Percentiles rank a stretch among this genome's conserved stretches.
phyloP scores from a whole-genome alignment of 768 basidiomycete species.

The Austroboletus eburneus region DNA sequence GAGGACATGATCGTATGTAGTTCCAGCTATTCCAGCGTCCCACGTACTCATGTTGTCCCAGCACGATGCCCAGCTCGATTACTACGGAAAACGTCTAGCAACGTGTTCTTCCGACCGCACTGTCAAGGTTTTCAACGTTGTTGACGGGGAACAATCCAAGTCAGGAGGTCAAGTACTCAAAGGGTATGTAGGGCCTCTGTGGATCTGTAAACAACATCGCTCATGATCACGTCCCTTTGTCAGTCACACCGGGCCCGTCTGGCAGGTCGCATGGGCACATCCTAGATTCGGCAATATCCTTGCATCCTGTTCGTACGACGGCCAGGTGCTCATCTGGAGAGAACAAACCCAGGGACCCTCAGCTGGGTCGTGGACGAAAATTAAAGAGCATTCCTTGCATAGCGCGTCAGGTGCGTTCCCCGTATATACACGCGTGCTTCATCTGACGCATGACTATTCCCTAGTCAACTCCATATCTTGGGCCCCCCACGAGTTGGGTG shows the following conservation, averaged over 20 bases:
- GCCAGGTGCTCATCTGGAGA: constrained; percentile 98
- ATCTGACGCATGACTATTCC: too few relatives aligned
- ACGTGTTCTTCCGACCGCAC: constrained; percentile 96
- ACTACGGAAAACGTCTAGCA: constrained; percentile 94
- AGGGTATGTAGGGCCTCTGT: too few relatives aligned
- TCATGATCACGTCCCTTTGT: too few relatives aligned
- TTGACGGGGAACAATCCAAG: constrained; percentile 78
- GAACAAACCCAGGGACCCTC: constrained; percentile 59
- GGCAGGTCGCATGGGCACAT: constrained; percentile 98
- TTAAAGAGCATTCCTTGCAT: constrained; percentile 94
- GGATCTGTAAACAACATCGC: too few relatives aligned
- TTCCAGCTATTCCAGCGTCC: background rate
- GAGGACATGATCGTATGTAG: constrained; percentile 92
- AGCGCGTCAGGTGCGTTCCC: constrained; percentile 79
- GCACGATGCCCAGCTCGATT: constrained; percentile 98
- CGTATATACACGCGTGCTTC: background rate
- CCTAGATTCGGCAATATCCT: constrained; percentile 96
- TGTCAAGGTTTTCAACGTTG: constrained; percentile 91
- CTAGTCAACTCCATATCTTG: constrained; percentile 96
- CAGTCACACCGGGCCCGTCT: constrained; percentile 95
- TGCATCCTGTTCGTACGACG: constrained; percentile 98
- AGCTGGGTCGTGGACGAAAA: constrained; percentile 78
- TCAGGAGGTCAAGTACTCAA: constrained; percentile 69
- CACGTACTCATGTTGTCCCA: constrained; percentile 26
- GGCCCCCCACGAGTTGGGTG: constrained; percentile 98